Percentiles rank a stretch among this genome's conserved stretches.
Evolutionary conservation across 1,139 yeast species (phyloP).

Genomic region (Suhomyces terraborum): DNA sequence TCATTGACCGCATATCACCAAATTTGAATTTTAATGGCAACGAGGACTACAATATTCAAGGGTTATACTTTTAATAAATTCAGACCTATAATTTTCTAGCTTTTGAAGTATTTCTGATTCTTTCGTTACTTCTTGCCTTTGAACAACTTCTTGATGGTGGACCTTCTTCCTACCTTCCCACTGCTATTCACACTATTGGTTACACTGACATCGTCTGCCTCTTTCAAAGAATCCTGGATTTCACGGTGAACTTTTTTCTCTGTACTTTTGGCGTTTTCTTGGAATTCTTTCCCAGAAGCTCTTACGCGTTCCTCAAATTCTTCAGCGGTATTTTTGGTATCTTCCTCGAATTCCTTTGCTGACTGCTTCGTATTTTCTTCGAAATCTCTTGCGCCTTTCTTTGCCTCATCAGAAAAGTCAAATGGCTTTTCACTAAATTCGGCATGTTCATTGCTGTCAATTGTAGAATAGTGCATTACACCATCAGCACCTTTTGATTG

Average conservation of each 20-base stretch:
- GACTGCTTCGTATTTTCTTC: constrained; percentile 4
- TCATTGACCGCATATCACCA: too few species aligned
- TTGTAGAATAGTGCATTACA: constrained; percentile 30
- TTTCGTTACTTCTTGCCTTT: constrained; percentile 23
- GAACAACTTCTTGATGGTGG: constrained; percentile 27
- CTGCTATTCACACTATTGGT: constrained; percentile 13
- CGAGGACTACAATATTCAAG: too few species aligned
- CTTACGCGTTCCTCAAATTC: constrained; percentile 2
- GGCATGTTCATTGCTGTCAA: constrained; percentile 39
- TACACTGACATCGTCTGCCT: constrained; percentile 8
- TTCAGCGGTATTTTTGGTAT: constrained; percentile 1
- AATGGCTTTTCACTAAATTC: constrained; percentile 2
- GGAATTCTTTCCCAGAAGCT: constrained; percentile 5
- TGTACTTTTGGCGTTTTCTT: constrained; percentile 4
- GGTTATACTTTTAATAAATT: too few species aligned
- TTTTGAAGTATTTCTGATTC: too few species aligned
- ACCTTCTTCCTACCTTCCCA: constrained; percentile 20
- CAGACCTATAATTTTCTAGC: too few species aligned
- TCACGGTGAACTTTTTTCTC: constrained; percentile 10
- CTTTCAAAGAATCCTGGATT: neutral
- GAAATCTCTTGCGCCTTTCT: neutral
- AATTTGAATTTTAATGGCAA: too few species aligned
- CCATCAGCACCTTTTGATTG: constrained; percentile 26
- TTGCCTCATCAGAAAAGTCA: constrained; percentile 10
- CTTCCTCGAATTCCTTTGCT: constrained; percentile 3